Evolutionary conservation across 495 filamentous ascomycete species (phyloP), one percentile per base, ranked within the genome.

Genomic region (Aspergillus asperescens): DNA sequence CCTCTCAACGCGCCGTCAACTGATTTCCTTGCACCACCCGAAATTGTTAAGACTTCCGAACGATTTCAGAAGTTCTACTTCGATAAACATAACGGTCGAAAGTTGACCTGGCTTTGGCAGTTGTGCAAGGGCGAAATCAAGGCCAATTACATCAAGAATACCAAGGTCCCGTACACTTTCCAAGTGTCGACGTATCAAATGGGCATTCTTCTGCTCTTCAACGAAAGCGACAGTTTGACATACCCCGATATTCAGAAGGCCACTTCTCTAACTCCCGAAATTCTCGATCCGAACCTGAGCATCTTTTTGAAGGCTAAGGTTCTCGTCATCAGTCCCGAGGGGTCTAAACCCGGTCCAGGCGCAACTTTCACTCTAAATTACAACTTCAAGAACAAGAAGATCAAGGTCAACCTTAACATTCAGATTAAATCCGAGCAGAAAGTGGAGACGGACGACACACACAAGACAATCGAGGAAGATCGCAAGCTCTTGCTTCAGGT

Each of bases 401-500:
- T 95, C 66, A 88, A 94, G 61, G 84, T 96, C 60, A 97, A 97
- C 59, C 78, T 99, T 16, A 99, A 99, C 65, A 85, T 97, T 39
- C 85, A 82, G 40, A 90, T 96, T 71, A 94, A 95, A 71, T 85
- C 87, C 10, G 93, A 97, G 73, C 84, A 88, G 61, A 97, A 95
- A 77, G 87, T 90, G 54, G 93, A 99, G 66, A 83, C 87, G 47
- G 91, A 89, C 29, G 94, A 97, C 67, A 99, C 93, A 8, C 95
- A 97, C 71, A 99, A 99, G 79, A 99, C 90, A 12, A 96, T 99
- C 56, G 94, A 99, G 72, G 93, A 97, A 71, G 93, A 99, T 65
- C 80, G 93, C 15, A 97, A 96, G 73, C 76, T 97, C 49, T 76
- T 99, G 24, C 87, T 97, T 72, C 93, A 98, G 84, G 93, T 96